Conservation (phyloP, 2,329 filamentous ascomycete species). For the Claviceps paspali region DNA sequence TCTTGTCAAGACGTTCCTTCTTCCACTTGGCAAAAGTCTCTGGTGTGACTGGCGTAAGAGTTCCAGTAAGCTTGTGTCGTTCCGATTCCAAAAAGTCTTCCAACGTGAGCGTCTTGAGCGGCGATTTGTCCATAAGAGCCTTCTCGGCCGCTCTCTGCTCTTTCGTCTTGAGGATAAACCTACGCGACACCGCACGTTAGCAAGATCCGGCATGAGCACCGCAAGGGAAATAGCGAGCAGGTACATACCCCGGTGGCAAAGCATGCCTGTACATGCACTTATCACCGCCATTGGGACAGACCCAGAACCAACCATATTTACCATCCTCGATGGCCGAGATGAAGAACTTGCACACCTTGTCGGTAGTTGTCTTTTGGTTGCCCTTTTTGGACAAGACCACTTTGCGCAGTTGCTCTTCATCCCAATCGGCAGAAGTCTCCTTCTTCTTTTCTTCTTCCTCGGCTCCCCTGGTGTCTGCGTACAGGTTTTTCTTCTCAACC, state of each 20-base stretch:
- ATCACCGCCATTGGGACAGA: slow-evolving; percentile 88
- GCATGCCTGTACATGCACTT: slow-evolving; percentile 99
- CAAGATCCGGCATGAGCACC: slow-evolving; percentile 10
- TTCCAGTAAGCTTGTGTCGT: slow-evolving; percentile 85
- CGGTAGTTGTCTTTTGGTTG: slow-evolving; percentile 86
- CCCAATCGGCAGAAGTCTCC: slow-evolving; percentile 94
- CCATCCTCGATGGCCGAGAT: slow-evolving; percentile 94
- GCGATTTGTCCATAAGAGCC: slow-evolving; percentile 88
- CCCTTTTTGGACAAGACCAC: slow-evolving; percentile 95
- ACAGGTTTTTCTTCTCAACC: slow-evolving; percentile 80
- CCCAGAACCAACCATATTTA: slow-evolving; percentile 99
- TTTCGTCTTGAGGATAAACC: slow-evolving; percentile 93
- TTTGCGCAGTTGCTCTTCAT: slow-evolving; percentile 83
- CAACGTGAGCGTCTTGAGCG: slow-evolving; percentile 81
- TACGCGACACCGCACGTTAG: slow-evolving; percentile 19
- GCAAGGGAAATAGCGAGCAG: not conserved
- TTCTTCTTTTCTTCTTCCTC: slow-evolving; percentile 64
- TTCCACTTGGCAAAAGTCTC: slow-evolving; percentile 97
- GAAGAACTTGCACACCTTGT: slow-evolving; percentile 99
- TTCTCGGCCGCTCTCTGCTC: slow-evolving; percentile 94
- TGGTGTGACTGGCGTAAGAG: slow-evolving; percentile 79
- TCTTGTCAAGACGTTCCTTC: slow-evolving; percentile 85
- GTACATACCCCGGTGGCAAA: slow-evolving; percentile 74
- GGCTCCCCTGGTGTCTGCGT: slow-evolving; percentile 64
- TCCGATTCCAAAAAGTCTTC: slow-evolving; percentile 97